Evolutionary conservation across 345 rosid genomes (phyloP), one percentile per base, ranked within the genome.

Genomic region (Iberis pinnata): DNA sequence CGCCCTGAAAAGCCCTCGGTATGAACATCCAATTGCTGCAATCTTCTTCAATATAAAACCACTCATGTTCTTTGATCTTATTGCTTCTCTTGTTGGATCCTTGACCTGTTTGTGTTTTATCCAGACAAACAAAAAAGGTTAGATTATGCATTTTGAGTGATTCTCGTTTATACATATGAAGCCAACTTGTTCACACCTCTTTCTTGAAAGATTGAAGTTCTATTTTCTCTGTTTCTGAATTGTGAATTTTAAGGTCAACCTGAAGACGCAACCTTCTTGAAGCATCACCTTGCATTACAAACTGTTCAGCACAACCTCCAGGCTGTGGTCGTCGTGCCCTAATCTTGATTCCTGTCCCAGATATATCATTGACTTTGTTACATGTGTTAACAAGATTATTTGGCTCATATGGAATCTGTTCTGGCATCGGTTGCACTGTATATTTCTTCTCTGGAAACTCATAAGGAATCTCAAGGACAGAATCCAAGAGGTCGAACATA

Each of bases 211-310:
- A 29, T 5, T 49, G 55, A 11, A 67, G 59, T 46, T 47, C 53
- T 18, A 53, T 60, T 20, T 5, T 25, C 31, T 56, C 51, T 24
- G 52, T 18, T 39, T 49, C 51, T 69, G 10, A 11, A 18, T 52
- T 69, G 54, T 44, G 47, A 55, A 58, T 60, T 55, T 69, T 70
- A 27, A 54, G 38, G 20, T 58, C 61, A 68, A 55, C 6, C 70
- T 82, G 83, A 39, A 82, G 68, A 36, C 57, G 81, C 35, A 81
- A 0, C 70, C 95, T 81, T 74, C 89, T 79, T 4, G 73, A 24
- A 0, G 95, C 97, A 24, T 50, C 29, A 4, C 93, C 95, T 55
- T 89, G 97, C 5, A 4, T 13, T 41, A 9, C 19, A 42, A 36
- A 17, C 47, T 51, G 31, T 27, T 42, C 26, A 49, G 4, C 7